Evolutionary conservation across 179 eudicot genomes (phyloP), one percentile per base, ranked within the genome.

Genomic region (Beta lomatogona): DNA sequence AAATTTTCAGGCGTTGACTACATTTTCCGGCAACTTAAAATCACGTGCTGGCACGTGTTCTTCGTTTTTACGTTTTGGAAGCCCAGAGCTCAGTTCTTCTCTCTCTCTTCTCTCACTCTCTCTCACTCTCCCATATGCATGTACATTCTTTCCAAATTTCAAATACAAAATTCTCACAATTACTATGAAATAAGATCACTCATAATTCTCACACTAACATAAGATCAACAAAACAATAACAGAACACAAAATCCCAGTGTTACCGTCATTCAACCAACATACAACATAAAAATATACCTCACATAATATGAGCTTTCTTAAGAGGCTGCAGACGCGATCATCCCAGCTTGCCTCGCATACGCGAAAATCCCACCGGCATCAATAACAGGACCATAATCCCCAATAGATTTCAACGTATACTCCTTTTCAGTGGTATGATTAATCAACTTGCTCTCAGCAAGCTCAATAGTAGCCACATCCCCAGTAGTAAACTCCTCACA

Each of bases 331-430:
- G 93, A 81, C 36, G 98, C 91, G 60, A 94, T 94, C 98, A 95
- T 95, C 72, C 98, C 98, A 21, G 98, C 31, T 79, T 90, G 89
- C 85, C 98, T 85, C 0, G 99, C 99, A 85, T 89, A 95, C 0
- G 95, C 98, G 59, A 95, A 94, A 76, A 94, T 95, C 50, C 99
- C 98, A 83, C 99, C 98, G 15, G 99, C 99, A 66, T 95, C 94
- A 71, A 95, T 91, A 36, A 94, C 99, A 15, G 97, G 98, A 4
- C 99, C 99, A 45, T 95, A 97, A 88, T 95, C 99, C 15, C 98
- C 99, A 83, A 95, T 92, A 0, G 96, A 90, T 90, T 94, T 94
- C 89, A 94, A 76, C 57, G 13, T 36, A 77, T 90, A 95, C 90
- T 91, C 98, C 79, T 92, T 95, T 65, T 97, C 99, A 21, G 91